phyloP scores from a whole-genome alignment of 441 rosid genomes.

The Bocquillonia castaneifolia region DNA sequence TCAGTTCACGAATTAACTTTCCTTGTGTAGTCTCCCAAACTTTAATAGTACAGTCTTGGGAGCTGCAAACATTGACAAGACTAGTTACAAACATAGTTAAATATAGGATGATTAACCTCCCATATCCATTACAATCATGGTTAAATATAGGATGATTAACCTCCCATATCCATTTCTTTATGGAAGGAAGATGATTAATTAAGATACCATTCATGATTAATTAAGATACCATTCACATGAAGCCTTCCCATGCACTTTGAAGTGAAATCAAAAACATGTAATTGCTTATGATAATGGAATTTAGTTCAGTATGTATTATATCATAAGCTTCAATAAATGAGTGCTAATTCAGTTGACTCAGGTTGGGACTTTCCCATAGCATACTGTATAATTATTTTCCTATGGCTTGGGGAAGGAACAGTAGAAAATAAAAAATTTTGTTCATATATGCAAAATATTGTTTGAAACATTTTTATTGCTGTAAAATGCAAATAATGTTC shows the following conservation, averaged over 20 bases:
- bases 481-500: neutral
- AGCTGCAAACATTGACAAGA: slow-evolving; percentile 40
- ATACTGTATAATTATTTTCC: no score
- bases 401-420: no score
- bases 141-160: neutral
- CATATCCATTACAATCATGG: neutral
- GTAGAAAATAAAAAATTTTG: no score
- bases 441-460: no score
- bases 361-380: neutral
- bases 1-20: slow-evolving; percentile 92
- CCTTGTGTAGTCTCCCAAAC: slow-evolving; percentile 98
- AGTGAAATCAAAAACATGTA: neutral
- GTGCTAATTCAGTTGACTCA: neutral
- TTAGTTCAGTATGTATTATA: neutral
- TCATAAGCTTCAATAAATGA: neutral
- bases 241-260: neutral
- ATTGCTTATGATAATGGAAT: neutral
- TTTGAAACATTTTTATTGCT: neutral
- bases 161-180: neutral
- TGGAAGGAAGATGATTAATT: neutral
- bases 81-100: slow-evolving; percentile 4
- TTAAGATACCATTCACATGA: no score
- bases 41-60: slow-evolving; percentile 94
- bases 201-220: no score
- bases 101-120: neutral